Evolutionary conservation across 2,329 filamentous ascomycete genomes (phyloP), one percentile per base, ranked within the genome.

Genomic region (Cladosporium sp.): DNA sequence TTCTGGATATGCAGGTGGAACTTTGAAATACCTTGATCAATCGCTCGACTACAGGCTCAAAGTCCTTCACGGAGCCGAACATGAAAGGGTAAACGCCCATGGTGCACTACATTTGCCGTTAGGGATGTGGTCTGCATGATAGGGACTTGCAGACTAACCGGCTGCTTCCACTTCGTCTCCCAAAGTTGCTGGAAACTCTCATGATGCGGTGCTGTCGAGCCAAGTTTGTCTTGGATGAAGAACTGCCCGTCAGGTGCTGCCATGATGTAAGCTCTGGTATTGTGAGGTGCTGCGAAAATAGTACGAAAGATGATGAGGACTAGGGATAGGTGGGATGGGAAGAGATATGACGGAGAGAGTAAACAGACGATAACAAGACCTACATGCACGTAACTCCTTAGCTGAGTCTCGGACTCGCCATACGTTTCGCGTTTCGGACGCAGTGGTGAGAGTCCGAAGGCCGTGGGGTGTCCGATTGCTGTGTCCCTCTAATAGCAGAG

Each of bases 161-260:
- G 82, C 57, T 77, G 72, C 67, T 83, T 83, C 85, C 85, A 90
- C 67, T 87, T 88, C 6, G 82, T 86, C 69, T 87, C 83, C 85
- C 86, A 90, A 22, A 76, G 61, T 56, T 72, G 64, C 53, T 69
- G 60, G 55, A 67, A 76, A 51, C 64, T 71, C 55, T 74, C 71
- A 55, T 77, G 74, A 54, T 76, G 74, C 25, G 62, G 54, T 4
- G 73, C 73, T 11, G 63, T 63, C 16, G 60, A 67, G 22, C 64
- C 60, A 25, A 77, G 54, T 35, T 72, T 70, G 12, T 73, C 67
- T 51, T 75, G 68, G n/a, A 77, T 72, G 59, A 73, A 74, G 61
- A 67, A 75, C 45, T 57, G 54, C 1, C 55, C 57, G 22, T 58
- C 54, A 15, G 59, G 57, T 38, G 54, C 53, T 38, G 58, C 57